phyloP scores from a whole-genome alignment of 2,329 filamentous ascomycete genomes.

The Parascedosporium putredinis region DNA sequence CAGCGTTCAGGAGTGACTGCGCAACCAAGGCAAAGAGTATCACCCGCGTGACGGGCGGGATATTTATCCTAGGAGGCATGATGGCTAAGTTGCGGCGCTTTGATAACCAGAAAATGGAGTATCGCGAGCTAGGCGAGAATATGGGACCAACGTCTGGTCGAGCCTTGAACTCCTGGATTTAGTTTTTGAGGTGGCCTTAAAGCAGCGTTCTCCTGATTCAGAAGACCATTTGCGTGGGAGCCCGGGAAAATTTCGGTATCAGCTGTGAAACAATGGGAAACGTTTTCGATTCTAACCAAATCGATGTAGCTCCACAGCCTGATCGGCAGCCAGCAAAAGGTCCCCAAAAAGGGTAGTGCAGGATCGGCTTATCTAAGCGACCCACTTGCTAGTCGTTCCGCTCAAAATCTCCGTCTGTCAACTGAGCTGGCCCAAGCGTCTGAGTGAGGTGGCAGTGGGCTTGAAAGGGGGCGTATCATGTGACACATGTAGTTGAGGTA shows the following conservation, averaged over 20 bases:
- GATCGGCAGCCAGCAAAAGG: no score
- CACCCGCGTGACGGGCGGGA: slow-evolving; percentile 81
- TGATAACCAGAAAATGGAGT: background rate
- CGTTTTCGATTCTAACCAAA: no score
- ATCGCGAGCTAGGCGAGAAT: background rate
- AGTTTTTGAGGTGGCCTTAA: background rate
- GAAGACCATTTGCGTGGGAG: background rate
- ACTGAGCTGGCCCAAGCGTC: no score
- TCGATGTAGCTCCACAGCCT: no score
- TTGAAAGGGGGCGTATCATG: no score
- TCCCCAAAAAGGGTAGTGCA: no score
- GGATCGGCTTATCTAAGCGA: no score
- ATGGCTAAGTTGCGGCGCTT: slow-evolving; percentile 15
- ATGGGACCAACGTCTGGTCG: background rate
- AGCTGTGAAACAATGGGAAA: background rate
- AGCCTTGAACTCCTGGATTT: background rate
- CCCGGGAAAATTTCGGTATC: background rate
- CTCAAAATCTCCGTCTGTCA: no score
- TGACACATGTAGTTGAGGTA: no score
- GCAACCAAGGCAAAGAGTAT: slow-evolving; percentile 64
- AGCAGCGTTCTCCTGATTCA: background rate
- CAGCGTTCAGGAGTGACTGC: slow-evolving; percentile 73
- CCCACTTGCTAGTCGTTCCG: no score
- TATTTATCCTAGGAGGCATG: slow-evolving; percentile 79
- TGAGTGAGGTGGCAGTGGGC: no score